Base-by-base conservation (phyloP, 352 stramenopile species). In the Pythium scleroteichum region DNA sequence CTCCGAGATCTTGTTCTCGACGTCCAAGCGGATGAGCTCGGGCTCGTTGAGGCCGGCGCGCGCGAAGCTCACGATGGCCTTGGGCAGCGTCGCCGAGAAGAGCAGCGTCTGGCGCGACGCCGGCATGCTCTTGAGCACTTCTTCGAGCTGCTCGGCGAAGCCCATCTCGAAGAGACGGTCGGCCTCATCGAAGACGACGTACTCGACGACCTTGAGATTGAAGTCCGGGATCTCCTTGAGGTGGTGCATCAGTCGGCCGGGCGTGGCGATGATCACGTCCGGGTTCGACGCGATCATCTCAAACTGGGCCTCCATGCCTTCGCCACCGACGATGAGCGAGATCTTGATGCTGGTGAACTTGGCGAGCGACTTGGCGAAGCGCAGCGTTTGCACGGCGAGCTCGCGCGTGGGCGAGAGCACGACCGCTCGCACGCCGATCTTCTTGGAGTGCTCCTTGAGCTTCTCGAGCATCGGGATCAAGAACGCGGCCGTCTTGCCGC, bases 161-260 rank as follows among this genome's bases (percentile, higher is more conserved):
- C 98, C 98, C 97, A 99, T 99, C 72, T 99, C 98, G 73, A 99
- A 99, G 16, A 99, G 88, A 33, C 98, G 87, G 85, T 99, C 98
- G 13, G 97, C 98, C 72, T 99, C 98, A 69, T 99, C 98, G 68
- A 99, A 98, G 0, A 99, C 94, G 5, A 95, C 83, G 57, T 95
- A 95, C 67, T 98, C 88, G 29, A 98, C 84, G 22, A 71, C 64
- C 57, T 95, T 93, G 38, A 98, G 75, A 53, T 91, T 94, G 68
- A 99, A 98, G 61, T 98, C 92, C 7, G 87, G 80, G 56, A 98
- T 96, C 71, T 98, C 88, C 66, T 97, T 83, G 57, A 98, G 67
- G 46, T 93, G 82, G 71, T 98, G 94, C 82, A 98, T 97, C 17
- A 98, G 75, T 38, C 95, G 88, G 48, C 95, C 95, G 3, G 95